Base-by-base conservation (phyloP, 2,329 filamentous ascomycete species). In the Aspergillus oerlinghausenensis region DNA sequence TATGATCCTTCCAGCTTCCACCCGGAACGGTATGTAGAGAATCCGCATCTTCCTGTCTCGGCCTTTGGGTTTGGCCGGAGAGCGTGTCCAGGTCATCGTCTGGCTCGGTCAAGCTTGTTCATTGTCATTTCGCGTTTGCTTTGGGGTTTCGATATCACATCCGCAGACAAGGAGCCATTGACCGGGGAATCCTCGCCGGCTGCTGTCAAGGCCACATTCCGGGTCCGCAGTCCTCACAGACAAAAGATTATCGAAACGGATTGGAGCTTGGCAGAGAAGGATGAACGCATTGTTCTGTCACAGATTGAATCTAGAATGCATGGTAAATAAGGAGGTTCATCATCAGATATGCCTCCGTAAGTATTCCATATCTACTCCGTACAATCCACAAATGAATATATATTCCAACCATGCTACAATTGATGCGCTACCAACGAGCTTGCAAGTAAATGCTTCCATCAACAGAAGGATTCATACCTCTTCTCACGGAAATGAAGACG, bases 1-100 rank as follows among this genome's bases (percentile, higher is more conserved):
- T 67, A 67, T 0, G 63, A 74, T 2, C 71, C 75, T 1, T 66
- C 73, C 40, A 58, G 26, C 9, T 77, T 76, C 55, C 59, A 71
- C 10, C 75, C 73, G 1, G 64, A 64, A 3, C 66, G 73, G 40
- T 77, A 73, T 57, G 63, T 74, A 14, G 54, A 58, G 28, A 50
- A 58, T 17, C 55, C 53, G 0, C 50, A 48, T 9, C 51, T 54
- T 32, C 49, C 55, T 10, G 49, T 59, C 23, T 50, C 51, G 17
- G 53, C 49, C 5, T 61, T 60, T 54, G 60, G 60, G 1, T 61
- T 60, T 47, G 59, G 59, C 5, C 43, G 60, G 28, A 49, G 60
- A 32, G 14, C 51, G 10, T 61, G 60, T 38, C 55, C 57, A 1
- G 57, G 57, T 2, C 50, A 58, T 23, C 47, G 50, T 8, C 25